These are phyloP conservation scores for Pseudogymnoascus sp. DNA, from an alignment of 2,329 filamentous ascomycete species.

Conservation along the genomic window DNA sequence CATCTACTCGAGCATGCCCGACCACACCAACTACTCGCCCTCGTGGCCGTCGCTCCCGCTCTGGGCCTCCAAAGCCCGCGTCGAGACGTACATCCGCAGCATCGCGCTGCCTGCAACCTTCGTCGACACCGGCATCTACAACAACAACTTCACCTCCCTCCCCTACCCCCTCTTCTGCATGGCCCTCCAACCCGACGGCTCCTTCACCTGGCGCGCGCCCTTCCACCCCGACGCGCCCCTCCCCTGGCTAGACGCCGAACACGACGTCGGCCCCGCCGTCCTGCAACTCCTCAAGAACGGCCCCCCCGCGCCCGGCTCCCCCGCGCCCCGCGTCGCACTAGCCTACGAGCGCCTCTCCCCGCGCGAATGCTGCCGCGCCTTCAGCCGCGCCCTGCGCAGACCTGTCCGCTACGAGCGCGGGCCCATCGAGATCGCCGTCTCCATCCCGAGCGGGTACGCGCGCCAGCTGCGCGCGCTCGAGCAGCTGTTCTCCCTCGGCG, in stretches of 20 bases:
- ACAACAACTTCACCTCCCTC: conserved; percentile 96
- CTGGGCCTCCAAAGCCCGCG: conserved; percentile 86
- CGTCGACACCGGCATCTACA: conserved; percentile 94
- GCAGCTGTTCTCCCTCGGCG: conserved; percentile 45
- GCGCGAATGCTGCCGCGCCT: conserved; percentile 69
- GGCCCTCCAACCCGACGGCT: conserved; percentile 75
- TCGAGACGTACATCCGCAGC: conserved; percentile 83
- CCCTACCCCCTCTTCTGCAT: conserved; percentile 93
- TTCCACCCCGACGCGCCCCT: conserved; percentile 84
- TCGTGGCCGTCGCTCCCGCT: conserved; percentile 76
- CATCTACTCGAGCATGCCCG: conserved; percentile 95
- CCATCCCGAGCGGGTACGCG: conserved; percentile 79
- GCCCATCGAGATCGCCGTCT: conserved; percentile 75
- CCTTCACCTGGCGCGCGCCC: conserved; percentile 86
- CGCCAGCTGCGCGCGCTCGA: conserved; percentile 70
- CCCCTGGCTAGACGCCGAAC: conserved; percentile 93
- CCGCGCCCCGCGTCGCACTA: conserved; percentile 59
- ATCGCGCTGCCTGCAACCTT: conserved; percentile 76
- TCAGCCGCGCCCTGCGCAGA: conserved; percentile 68
- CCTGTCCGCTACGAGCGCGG: conserved; percentile 68
- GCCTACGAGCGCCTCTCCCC: conserved; percentile 87
- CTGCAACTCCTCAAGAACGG: conserved; percentile 95
- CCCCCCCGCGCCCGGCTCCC: conserved; percentile 56
- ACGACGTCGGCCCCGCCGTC: conserved; percentile 87
- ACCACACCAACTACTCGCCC: conserved; percentile 72